These are phyloP conservation scores for Sphenostylis stenocarpa DNA, from an alignment of 306 rosid genomes.

Conservation along the genomic window DNA sequence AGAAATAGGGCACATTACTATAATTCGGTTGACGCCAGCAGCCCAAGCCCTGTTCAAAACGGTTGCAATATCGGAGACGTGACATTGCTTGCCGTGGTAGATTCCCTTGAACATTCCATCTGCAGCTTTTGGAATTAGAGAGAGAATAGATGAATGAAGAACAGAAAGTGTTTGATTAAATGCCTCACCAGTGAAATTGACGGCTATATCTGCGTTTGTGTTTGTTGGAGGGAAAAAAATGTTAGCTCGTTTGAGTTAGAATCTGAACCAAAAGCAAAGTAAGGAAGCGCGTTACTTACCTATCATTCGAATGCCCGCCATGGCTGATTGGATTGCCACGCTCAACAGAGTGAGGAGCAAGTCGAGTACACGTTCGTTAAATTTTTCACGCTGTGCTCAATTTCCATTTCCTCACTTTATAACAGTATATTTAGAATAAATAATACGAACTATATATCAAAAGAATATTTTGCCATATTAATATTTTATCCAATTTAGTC, in stretches of 20 bases:
- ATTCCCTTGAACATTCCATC: conserved; percentile 96
- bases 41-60: conserved; percentile 88
- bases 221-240: neutral
- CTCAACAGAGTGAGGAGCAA: neutral
- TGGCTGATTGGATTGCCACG: conserved; percentile 25
- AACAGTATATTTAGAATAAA: too few relatives aligned
- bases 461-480: too few relatives aligned
- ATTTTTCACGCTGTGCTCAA: too few relatives aligned
- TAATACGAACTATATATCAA: too few relatives aligned
- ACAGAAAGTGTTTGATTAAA: conserved; percentile 49
- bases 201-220: conserved; percentile 73
- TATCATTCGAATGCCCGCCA: conserved; percentile 74
- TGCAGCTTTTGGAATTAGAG: conserved; percentile 32
- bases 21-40: conserved; percentile 88
- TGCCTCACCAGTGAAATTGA: conserved; percentile 86
- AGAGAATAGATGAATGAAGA: neutral
- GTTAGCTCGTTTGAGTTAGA: conserved; percentile 23
- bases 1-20: conserved; percentile 42
- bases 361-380: neutral
- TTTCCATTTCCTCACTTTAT: too few relatives aligned
- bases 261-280: neutral
- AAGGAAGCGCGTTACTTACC: conserved; percentile 39
- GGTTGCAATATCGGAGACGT: conserved; percentile 67
- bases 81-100: conserved; percentile 90
- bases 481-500: too few relatives aligned